Evolutionary conservation across 176 grass and related monocot species (phyloP), one percentile per base, ranked within the genome.

Genomic region (Typha latifolia): DNA sequence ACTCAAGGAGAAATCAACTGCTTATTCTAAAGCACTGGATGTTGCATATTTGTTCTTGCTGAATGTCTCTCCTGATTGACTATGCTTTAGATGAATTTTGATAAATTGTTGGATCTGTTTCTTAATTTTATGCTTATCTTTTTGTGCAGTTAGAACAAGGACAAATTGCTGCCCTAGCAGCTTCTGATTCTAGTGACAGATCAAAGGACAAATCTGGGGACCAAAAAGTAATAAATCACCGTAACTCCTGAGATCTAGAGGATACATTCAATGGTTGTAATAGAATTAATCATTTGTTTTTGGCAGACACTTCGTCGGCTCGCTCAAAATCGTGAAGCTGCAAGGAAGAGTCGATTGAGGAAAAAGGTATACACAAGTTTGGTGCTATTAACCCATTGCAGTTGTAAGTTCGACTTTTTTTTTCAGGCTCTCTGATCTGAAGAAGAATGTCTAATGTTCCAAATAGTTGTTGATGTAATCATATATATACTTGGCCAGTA

Each of bases 301-400:
- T 32, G 47, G 14, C 49, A 90, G 87, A 83, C 84, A 61, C 84
- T 90, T 51, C 79, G 87, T 12, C 69, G 87, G 27, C 87, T 90
- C 74, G 87, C 87, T 23, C 82, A 90, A 77, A 90, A 90, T 77
- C 87, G 87, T 13, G 87, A 90, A 67, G 87, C 87, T 23, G 87
- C 87, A 61, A 76, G 87, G 53, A 90, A 90, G 76, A 90, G 87
- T 67, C 75, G 87, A 27, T 29, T 90, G 34, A 85, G 79, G 27
- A 90, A 90, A 82, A 90, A 90, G 82, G 87, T 90, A 70, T 4
- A 14, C 19, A 79, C 21, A 4, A 52, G 23, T 47, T 49, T 70
- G 62, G 13, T 76, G 52, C 5, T 63, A 8, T 62, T 78, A 63
- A 59, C 53, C n/a, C n/a, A 59, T 59, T 11, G 18, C 10, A 22